Percentiles rank a stretch among this genome's conserved stretches.
phyloP scores from a whole-genome alignment of 257 asterid genomes.

The Ilex aquifolium region DNA sequence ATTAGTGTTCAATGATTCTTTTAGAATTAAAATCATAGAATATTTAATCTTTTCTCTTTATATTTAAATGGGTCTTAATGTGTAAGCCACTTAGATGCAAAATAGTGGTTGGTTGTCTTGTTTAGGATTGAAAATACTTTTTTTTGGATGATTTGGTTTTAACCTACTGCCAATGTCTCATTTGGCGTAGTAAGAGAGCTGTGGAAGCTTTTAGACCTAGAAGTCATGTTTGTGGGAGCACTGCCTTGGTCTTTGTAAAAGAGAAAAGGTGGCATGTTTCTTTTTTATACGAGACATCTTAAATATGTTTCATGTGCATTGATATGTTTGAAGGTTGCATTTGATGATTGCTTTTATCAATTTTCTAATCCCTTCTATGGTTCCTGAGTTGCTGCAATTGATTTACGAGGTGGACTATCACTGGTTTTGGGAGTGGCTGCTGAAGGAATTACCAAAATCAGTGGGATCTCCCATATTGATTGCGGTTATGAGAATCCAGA shows the following conservation, averaged over 20 bases:
- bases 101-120: too few species aligned
- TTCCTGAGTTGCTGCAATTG: too few species aligned
- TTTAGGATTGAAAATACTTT: too few species aligned
- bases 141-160: too few species aligned
- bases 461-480: conserved; percentile 25
- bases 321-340: too few species aligned
- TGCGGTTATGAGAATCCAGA: conserved; percentile 40
- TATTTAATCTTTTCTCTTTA: background rate
- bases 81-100: too few species aligned
- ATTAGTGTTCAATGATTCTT: too few species aligned
- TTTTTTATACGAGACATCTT: background rate
- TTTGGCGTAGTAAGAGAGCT: conserved; percentile 28
- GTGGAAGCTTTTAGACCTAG: conserved; percentile 32
- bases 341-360: background rate
- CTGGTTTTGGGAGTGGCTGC: conserved; percentile 43
- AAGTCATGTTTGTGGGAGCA: conserved; percentile 20
- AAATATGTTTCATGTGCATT: background rate
- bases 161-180: too few species aligned
- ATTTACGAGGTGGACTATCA: too few species aligned
- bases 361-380: background rate
- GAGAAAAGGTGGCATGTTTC: conserved; percentile 17
- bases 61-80: too few species aligned
- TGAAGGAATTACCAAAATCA: conserved; percentile 29
- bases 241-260: conserved; percentile 19
- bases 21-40: too few species aligned